Evolutionary conservation across 2,329 filamentous ascomycete genomes (phyloP), one percentile per base, ranked within the genome.

Genomic region (Phaeosphaeriaceae sp.): DNA sequence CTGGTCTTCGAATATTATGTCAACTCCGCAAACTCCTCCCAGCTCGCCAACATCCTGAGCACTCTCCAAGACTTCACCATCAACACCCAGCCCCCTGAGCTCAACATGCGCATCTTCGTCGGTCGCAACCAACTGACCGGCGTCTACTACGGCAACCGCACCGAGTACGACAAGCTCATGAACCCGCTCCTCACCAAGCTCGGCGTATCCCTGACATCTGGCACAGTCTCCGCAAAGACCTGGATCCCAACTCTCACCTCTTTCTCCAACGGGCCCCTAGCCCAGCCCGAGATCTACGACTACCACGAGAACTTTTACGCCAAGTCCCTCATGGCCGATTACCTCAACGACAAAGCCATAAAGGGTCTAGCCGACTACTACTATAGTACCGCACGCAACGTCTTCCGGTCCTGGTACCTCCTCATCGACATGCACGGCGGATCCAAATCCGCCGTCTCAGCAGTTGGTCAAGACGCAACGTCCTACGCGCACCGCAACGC

Each of bases 401-500:
- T 66, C 15, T 30, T 19, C 0, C 65, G 67, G 6, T 26, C 52
- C 1, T 72, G 71, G 71, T 73, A 70, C 58, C 62, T 72, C 35
- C 58, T 71, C 19, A 65, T 73, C 54, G 71, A 73, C 60, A 56
- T 57, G n/a, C 70, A 73, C 62, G 69, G 67, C 23, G 71, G 70
- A 19, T 49, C 63, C 15, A 13, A 42, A 22, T 67, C 66, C 0
- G 68, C 68, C 43, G 57, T 63, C 0, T 55, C 59, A 1, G 28
- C 52, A 0, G 56, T 64, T 8, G 23, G 42, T 6, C 44, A 55
- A 17, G 58, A 68, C 46, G 59, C 61, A 5, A 72, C 70, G 0
- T 49, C 66, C 3, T 73, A 72, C 56, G 61, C 67, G 52, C 70
- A 73, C 55, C 66, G 71, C 52, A 68, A 71, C 23, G 64, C 70